Base-by-base conservation (phyloP, 2,329 filamentous ascomycete species). In the Xylaria sp. region DNA sequence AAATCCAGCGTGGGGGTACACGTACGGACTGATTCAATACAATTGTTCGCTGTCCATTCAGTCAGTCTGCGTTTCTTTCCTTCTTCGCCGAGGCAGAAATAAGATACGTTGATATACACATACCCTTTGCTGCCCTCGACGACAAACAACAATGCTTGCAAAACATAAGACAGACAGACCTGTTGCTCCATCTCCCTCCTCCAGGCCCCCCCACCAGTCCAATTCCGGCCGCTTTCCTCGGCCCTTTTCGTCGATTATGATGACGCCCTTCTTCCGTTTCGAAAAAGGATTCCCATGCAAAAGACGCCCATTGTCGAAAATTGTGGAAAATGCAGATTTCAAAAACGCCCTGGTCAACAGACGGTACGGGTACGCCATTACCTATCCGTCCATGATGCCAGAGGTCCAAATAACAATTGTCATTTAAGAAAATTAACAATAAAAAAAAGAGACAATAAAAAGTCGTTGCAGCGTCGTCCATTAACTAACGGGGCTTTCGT, bases 381-480 rank as follows among this genome's bases (percentile, higher is more conserved):
- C 59, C 53, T 62, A 56, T 64, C 63, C 66, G 68, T 44, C 63
- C 63, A 56, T 54, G 51, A 66, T 69, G 61, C 57, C 60, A 42
- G 38, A 56, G 51, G 58, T 61, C 64, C 48, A 67, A 66, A 69
- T 64, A 72, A 73, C 71, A 61, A 4, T 38, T 61, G 36, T 72
- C 62, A 49, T 72, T 63, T 51, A 63, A 68, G 33, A 65, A 63
- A 63, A 57, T 48, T 33, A 36, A 33, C 33, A 33, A 33, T 9
- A 33, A 33, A 10, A 33, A 51, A 61, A 38, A 58, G 36, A 44
- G 2, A 44, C n/a, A 57, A 31, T 46, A 59, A 63, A 59, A 51
- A 59, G 61, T 76, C 75, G 73, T 77, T 61, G 71, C 73, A 73
- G 67, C 68, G 72, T 73, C 67, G 71, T 76, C 73, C 57, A 75